Percentiles rank a stretch among this genome's conserved stretches.
These are phyloP conservation scores for Monosporascus sp. DNA, from an alignment of 2,329 filamentous ascomycete species.

Conservation along the genomic window DNA sequence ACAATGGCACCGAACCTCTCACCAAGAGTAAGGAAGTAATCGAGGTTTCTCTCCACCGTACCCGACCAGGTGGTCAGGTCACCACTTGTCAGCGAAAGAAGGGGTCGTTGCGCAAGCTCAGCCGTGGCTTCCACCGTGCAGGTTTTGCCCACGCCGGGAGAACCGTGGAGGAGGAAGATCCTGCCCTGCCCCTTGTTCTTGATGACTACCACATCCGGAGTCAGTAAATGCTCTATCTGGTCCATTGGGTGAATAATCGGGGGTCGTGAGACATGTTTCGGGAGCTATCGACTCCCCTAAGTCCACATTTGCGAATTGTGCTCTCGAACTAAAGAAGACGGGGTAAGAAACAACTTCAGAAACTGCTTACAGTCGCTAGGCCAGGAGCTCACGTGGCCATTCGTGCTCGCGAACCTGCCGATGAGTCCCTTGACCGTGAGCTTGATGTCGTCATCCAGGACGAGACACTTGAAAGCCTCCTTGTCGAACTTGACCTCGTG, in stretches of 20 bases:
- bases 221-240: too few species aligned
- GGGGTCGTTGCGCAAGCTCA: slow-evolving; percentile 44
- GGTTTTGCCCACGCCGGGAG: slow-evolving; percentile 53
- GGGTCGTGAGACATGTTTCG: too few species aligned
- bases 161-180: slow-evolving; percentile 47
- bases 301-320: too few species aligned
- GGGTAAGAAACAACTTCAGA: too few species aligned
- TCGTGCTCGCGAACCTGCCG: slow-evolving; percentile 38
- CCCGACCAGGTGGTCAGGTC: slow-evolving; percentile 37
- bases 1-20: slow-evolving; percentile 47
- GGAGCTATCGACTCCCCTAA: too few species aligned
- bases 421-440: slow-evolving; percentile 41
- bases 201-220: too few species aligned
- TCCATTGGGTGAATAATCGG: too few species aligned
- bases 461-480: slow-evolving; percentile 46
- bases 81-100: slow-evolving; percentile 46
- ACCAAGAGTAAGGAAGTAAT: slow-evolving; percentile 43
- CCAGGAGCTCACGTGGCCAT: slow-evolving; percentile 39
- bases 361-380: slow-evolving; percentile 40
- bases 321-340: too few species aligned
- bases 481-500: slow-evolving; percentile 36
- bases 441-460: slow-evolving; percentile 44
- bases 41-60: slow-evolving; percentile 37
- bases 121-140: slow-evolving; percentile 51
- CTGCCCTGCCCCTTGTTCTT: slow-evolving; percentile 46